Evolutionary conservation across 306 rosid species (phyloP), one percentile per base, ranked within the genome.

Genomic region (Amphicarpaea edgeworthii): DNA sequence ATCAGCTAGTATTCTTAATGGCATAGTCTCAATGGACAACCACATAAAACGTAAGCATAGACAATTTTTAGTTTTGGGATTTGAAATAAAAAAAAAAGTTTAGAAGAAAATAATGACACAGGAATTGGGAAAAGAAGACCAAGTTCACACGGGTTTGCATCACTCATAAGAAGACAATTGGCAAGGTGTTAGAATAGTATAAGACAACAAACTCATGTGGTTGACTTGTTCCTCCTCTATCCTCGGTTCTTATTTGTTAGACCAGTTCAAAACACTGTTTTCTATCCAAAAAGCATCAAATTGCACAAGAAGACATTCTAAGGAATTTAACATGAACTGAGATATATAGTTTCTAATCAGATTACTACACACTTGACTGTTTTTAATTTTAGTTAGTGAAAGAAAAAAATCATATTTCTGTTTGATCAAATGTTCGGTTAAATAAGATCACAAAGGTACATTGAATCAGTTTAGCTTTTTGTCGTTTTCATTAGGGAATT

Each of bases 41-140:
- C 51, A 62, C 79, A 73, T 54, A 77, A 82, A 83, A 79, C 51
- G 19, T 64, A 49, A 34, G 41, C 66, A 49, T 65, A 46, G 55
- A 15, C 45, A 55, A 78, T 28, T 69, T 69, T 50, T 68, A 16
- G 64, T 49, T 3, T 40, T 55, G 16, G 21, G 42, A 28, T 26
- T 77, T 58, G 43, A 30, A 72, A 34, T 45, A 9, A 47, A 7
- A n/a, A n/a, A n/a, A n/a, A n/a, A n/a, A n/a, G n/a, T n/a, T n/a
- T n/a, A n/a, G n/a, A n/a, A n/a, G 54, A 67, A 12, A 67, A 17
- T 47, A n/a, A 73, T 61, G 67, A 68, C 30, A 71, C 23, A 26
- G 51, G 60, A 75, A 23, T 60, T 37, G 59, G 62, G 20, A 51
- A 75, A 75, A 49, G 55, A 40, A 45, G 79, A 75, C 82, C 49